phyloP scores from a whole-genome alignment of 1,139 yeast species.

The Candida sojae region DNA sequence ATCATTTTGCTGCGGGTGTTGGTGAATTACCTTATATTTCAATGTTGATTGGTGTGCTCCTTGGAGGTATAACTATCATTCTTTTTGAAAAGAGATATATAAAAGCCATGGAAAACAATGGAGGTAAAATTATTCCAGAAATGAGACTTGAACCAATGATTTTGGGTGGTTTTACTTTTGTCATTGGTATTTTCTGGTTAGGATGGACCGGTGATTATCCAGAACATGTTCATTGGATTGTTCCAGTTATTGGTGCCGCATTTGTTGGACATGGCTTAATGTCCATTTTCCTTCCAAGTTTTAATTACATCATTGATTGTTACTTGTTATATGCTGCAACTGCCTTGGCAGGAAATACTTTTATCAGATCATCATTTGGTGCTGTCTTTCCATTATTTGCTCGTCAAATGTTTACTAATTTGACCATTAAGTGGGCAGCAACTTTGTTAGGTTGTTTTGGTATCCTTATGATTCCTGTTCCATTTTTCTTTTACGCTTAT shows the following conservation, averaged over 20 bases:
- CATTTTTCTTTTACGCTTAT: conserved; percentile 65
- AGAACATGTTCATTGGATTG: conserved; percentile 74
- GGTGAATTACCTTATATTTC: conserved; percentile 65
- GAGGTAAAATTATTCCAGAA: conserved; percentile 73
- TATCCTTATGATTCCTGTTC: conserved; percentile 65
- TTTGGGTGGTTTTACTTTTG: conserved; percentile 66
- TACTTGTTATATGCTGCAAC: conserved; percentile 83
- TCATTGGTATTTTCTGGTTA: conserved; percentile 81
- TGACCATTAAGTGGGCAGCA: conserved; percentile 86
- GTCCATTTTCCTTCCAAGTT: conserved; percentile 73
- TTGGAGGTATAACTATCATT: conserved; percentile 51
- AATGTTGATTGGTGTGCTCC: conserved; percentile 58
- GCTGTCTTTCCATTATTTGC: conserved; percentile 55
- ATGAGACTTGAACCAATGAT: conserved; percentile 77
- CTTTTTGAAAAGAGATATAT: conserved; percentile 29
- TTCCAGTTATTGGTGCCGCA: conserved; percentile 74
- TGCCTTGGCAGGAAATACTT: conserved; percentile 86
- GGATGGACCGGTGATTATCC: conserved; percentile 83
- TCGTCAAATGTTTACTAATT: conserved; percentile 66
- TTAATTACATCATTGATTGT: conserved; percentile 79
- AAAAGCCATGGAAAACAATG: conserved; percentile 34
- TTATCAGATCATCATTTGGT: conserved; percentile 63
- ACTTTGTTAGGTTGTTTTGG: conserved; percentile 74
- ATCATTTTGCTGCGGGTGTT: conserved; percentile 53
- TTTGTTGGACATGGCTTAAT: conserved; percentile 76